phyloP scores from a whole-genome alignment of 1,284 basidiomycete genomes.

The Pseudomicrostroma phylloplanum region DNA sequence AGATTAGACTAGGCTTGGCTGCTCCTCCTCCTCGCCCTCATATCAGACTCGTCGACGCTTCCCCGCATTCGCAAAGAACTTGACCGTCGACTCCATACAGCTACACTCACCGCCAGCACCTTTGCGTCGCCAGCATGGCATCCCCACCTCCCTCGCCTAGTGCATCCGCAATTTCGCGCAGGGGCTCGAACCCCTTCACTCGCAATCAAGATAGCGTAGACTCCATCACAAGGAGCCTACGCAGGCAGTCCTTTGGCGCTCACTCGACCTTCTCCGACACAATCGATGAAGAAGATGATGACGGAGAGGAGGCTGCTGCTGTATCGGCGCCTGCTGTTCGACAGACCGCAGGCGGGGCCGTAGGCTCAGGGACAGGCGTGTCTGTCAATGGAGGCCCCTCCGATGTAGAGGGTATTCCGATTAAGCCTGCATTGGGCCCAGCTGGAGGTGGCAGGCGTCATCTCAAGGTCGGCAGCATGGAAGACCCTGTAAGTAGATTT shows the following conservation, averaged over 20 bases:
- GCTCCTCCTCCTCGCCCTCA: too few species aligned
- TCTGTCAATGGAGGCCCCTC: constrained; percentile 5
- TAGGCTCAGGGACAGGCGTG: constrained; percentile 13
- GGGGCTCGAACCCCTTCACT: constrained; percentile 23
- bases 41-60: too few species aligned
- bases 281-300: constrained; percentile 14
- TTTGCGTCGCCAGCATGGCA: not conserved
- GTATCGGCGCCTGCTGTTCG: not conserved
- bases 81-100: not conserved
- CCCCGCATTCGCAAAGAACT: too few species aligned
- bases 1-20: too few species aligned
- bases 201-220: constrained; percentile 19
- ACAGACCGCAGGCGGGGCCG: not conserved
- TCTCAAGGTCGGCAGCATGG: constrained; percentile 8
- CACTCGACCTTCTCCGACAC: constrained; percentile 1
- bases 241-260: constrained; percentile 6
- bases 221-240: constrained; percentile 6
- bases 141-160: not conserved
- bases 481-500: not conserved
- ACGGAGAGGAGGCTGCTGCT: not conserved
- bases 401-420: constrained; percentile 11
- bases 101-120: not conserved
- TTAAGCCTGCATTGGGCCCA: constrained; percentile 16
- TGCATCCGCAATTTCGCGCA: not conserved
- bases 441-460: constrained; percentile 16